A percentile compares a stretch with the other conserved stretches of the same genome.
These are phyloP conservation scores for Lichina pygmaea DNA, from an alignment of 495 filamentous ascomycete genomes.

Conservation along the genomic window DNA sequence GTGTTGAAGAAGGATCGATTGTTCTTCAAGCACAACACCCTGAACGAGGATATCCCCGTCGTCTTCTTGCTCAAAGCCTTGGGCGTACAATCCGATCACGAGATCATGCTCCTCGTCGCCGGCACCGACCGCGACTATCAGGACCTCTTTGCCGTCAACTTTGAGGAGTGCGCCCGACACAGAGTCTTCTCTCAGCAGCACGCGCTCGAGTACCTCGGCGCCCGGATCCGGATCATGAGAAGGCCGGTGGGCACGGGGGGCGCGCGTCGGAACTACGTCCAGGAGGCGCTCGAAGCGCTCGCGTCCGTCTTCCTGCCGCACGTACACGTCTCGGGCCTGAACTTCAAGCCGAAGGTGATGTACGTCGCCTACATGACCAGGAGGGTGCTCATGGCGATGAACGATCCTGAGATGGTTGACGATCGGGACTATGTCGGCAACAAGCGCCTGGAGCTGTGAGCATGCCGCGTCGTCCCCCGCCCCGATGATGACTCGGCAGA, in stretches of 20 bases:
- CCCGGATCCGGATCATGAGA: constrained; percentile 58
- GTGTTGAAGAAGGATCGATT: constrained; percentile 76
- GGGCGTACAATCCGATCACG: constrained; percentile 77
- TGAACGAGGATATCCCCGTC: constrained; percentile 79
- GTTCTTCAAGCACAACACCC: constrained; percentile 71
- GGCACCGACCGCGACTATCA: constrained; percentile 69
- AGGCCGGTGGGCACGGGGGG: constrained; percentile 22
- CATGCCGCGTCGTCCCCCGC: neutral
- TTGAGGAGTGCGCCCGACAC: constrained; percentile 64
- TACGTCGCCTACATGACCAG: constrained; percentile 93
- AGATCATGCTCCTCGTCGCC: constrained; percentile 70
- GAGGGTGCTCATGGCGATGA: constrained; percentile 74
- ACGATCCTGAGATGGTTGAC: constrained; percentile 68
- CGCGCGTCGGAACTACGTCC: constrained; percentile 38
- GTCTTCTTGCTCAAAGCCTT: constrained; percentile 79
- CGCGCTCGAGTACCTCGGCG: constrained; percentile 73
- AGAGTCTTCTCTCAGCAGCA: constrained; percentile 78
- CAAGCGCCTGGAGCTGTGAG: constrained; percentile 59
- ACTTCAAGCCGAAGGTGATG: constrained; percentile 83
- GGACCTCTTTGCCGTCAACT: constrained; percentile 80
- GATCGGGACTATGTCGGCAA: constrained; percentile 97
- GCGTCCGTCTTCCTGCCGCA: constrained; percentile 80
- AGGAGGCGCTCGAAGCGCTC: constrained; percentile 78
- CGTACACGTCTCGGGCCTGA: constrained; percentile 63
- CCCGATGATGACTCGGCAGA: neutral